Conservation (phyloP, 176 grass and related monocot species). For the Typha latifolia region DNA sequence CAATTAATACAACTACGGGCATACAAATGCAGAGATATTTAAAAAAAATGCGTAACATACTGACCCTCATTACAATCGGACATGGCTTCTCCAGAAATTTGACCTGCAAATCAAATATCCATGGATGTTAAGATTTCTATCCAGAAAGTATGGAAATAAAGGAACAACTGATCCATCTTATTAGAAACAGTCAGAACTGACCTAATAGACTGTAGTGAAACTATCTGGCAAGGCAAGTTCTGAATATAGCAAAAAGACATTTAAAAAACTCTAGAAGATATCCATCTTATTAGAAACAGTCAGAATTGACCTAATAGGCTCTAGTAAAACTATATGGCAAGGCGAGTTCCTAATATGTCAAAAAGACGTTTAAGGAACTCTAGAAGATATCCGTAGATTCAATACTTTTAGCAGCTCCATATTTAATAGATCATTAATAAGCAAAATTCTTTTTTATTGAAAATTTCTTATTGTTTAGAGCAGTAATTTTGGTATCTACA, state of each 20-base stretch:
- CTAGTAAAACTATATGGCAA: neutral
- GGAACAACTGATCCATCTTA: neutral
- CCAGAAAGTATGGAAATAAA: neutral
- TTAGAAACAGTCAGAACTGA: neutral
- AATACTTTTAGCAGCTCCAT: too few relatives aligned
- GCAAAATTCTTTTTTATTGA: too few relatives aligned
- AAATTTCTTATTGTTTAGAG: too few relatives aligned
- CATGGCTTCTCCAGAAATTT: conserved; percentile 49
- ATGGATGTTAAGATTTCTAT: neutral
- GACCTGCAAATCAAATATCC: conserved; percentile 30
- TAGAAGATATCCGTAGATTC: too few relatives aligned
- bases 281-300: neutral
- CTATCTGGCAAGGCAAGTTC: neutral
- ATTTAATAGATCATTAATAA: too few relatives aligned
- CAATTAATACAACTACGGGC: neutral
- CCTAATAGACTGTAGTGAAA: neutral
- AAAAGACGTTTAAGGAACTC: too few relatives aligned
- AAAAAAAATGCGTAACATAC: neutral
- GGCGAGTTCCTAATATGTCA: neutral
- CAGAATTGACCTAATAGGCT: neutral
- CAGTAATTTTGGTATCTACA: too few relatives aligned
- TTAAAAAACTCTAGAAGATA: too few relatives aligned
- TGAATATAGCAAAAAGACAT: neutral
- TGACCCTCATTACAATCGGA: conserved; percentile 58
- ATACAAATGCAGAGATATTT: neutral